Evolutionary conservation across 139 green algal species (phyloP), one percentile per base, ranked within the genome.

Genomic region (Tetraselmis striata): DNA sequence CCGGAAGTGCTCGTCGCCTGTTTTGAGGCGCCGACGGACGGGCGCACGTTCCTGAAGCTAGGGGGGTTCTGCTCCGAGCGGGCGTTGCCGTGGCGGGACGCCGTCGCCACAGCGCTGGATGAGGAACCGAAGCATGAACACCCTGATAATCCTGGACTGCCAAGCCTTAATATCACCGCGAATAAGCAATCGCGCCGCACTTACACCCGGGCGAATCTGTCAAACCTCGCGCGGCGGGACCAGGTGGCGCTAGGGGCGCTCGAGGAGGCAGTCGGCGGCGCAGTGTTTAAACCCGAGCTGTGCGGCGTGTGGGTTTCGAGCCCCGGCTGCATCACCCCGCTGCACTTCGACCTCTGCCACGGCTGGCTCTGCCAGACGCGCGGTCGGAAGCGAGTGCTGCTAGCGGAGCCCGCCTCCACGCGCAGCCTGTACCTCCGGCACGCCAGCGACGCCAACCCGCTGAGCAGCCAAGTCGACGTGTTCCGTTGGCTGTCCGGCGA

Each of bases 271-370:
- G 45, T 67, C 11, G 45, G 45, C 11, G 45, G 45, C 18, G 45
- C 45, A 18, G n/a, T n/a, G n/a, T 77, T 77, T 18, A 77, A 77
- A 18, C 26, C 25, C 2, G 74, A 77, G 23, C 25, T 31, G 2
- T 77, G 74, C 74, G 74, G 74, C 5, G n/a, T 77, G 74, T 77
- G 74, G 74, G 74, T 29, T 29, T 77, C 74, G 74, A 77, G 74
- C 74, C 74, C 74, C 23, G 74, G 74, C 26, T 77, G 74, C 74
- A 77, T 77, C 11, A 77, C 74, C 5, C 74, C 74, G 2, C 74
- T 77, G 23, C 74, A 77, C 74, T 77, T 77, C 74, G 74, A 77
- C 74, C 74, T 77, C 22, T 77, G 74, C 74, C 74, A 77, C 74
- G 74, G 74, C 74, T 18, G 11, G 2, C 74, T 77, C 5, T 77